Evolutionary conservation across 495 filamentous ascomycete genomes (phyloP), one percentile per base, ranked within the genome.

Genomic region (Opeltia flavorubescens): DNA sequence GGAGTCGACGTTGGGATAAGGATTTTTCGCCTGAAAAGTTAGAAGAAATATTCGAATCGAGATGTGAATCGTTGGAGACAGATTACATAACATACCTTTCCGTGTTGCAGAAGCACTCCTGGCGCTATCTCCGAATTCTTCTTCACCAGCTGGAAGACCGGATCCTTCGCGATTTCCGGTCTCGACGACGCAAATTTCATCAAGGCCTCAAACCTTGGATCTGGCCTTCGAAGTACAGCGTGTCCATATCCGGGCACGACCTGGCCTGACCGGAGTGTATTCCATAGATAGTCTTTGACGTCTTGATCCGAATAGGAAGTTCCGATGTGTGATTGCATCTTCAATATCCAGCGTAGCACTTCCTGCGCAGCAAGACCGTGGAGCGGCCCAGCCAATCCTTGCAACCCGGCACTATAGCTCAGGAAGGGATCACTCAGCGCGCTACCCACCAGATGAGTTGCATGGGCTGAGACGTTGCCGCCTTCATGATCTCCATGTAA

Each of bases 161-260:
- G 88, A 64, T 95, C 86, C 24, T 70, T 66, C 8, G 83, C 78
- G 31, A 98, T 94, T 53, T 88, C 82, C 9, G 84, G 83, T 12
- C 89, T 78, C 9, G 83, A 72, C 9, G 77, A 73, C 6, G 93
- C 91, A 66, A 94, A 98, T 66, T 91, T 84, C 84, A 95, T 95
- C 40, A 96, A 69, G 29, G 91, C 93, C 63, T 94, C 75, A 67
- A 95, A 98, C 47, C 91, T 81, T 4, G 91, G 91, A 58, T 98
- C 91, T 18, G 91, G 89, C 71, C 94, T 95, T 62, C 91, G 84
- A 40, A 98, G 78, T 21, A 98, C 93, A 43, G 89, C 91, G 66
- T 98, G 91, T n/a, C 91, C 91, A 66, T 95, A 98, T 9, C 91
- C 91, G 1, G 91, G 91, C 26, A 98, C 80, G 25, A 98, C 91